These are phyloP conservation scores for Juglanconis oblonga DNA, from an alignment of 2,329 filamentous ascomycete species.

Conservation along the genomic window DNA sequence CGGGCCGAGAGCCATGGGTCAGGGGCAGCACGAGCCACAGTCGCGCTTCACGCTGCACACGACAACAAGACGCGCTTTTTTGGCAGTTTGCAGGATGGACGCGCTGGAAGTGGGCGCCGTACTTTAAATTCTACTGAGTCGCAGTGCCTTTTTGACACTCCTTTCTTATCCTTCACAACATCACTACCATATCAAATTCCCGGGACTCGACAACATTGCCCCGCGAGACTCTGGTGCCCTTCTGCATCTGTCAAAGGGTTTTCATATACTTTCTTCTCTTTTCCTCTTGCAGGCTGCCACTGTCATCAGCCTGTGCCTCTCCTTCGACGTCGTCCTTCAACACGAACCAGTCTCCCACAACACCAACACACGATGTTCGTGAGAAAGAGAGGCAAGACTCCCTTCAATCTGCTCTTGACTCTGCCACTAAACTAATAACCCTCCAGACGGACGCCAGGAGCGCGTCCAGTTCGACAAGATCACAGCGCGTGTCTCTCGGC, in stretches of 20 bases:
- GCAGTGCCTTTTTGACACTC: neutral
- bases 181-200: neutral
- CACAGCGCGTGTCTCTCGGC: conserved; percentile 92
- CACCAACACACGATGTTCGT: conserved; percentile 53
- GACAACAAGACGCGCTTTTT: conserved; percentile 13
- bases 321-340: neutral
- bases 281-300: conserved; percentile 6
- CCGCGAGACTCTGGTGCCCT: neutral
- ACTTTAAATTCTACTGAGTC: conserved; percentile 17
- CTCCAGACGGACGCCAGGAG: conserved; percentile 94
- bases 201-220: neutral
- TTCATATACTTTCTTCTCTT: neutral
- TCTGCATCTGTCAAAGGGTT: neutral
- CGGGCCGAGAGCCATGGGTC: conserved; percentile 1
- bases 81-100: conserved; percentile 6
- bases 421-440: neutral
- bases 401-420: neutral
- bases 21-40: conserved; percentile 14
- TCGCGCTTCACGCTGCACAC: conserved; percentile 10
- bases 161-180: conserved; percentile 1
- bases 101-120: conserved; percentile 3
- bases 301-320: conserved; percentile 5
- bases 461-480: conserved; percentile 99
- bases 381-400: conserved; percentile 58
- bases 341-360: conserved; percentile 7